Conservation (phyloP, 2,329 filamentous ascomycete species). For the Paraphoma chrysanthemicola region DNA sequence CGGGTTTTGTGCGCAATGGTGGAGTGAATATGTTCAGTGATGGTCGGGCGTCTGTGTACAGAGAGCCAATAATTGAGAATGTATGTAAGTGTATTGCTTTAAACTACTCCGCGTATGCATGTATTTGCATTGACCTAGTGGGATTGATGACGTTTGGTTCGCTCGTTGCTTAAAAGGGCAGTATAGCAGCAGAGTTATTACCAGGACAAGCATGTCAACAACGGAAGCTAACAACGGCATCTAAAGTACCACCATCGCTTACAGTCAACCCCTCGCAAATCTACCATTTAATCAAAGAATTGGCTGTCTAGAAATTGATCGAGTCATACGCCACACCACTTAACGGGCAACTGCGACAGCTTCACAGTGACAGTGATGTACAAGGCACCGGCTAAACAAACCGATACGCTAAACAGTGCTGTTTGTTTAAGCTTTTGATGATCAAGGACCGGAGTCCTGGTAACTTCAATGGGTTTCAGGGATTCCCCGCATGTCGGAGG, state of each 20-base stretch:
- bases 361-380: background rate
- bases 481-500: conserved; percentile 6
- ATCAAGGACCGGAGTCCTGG: background rate
- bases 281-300: background rate
- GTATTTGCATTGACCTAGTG: too few species aligned
- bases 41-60: too few species aligned
- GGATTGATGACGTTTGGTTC: background rate
- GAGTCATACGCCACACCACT: too few species aligned
- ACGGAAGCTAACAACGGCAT: background rate
- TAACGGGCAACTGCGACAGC: too few species aligned
- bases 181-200: too few species aligned
- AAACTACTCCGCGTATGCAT: too few species aligned
- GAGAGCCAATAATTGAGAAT: too few species aligned
- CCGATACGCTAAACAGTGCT: background rate
- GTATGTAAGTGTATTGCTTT: too few species aligned
- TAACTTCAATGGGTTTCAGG: background rate
- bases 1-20: background rate
- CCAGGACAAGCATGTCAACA: too few species aligned
- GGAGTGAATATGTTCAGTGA: background rate
- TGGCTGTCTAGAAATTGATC: too few species aligned
- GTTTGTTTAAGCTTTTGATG: background rate
- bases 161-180: background rate
- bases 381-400: background rate
- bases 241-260: background rate
- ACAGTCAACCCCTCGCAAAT: background rate